Evolutionary conservation across 2,329 filamentous ascomycete species (phyloP).

Genomic region (Ilyonectria robusta): DNA sequence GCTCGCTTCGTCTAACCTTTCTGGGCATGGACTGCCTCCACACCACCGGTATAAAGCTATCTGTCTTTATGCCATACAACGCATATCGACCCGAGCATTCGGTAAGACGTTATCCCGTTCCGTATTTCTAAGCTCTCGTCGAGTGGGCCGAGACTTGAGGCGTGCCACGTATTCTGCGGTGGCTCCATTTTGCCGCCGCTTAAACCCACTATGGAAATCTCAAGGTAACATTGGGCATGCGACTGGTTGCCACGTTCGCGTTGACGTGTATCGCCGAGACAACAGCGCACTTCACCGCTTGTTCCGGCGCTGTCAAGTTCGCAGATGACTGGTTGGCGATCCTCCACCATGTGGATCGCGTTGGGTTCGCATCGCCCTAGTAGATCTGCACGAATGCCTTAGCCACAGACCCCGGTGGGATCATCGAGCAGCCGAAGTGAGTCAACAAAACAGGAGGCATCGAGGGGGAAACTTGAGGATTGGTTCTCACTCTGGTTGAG

Average conservation of each 20-base stretch:
- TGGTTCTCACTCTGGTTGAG: slow-evolving; percentile 2
- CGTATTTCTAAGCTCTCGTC: background rate
- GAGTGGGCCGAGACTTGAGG: background rate
- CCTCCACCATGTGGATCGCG: background rate
- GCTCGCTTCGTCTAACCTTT: no score
- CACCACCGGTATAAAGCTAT: no score
- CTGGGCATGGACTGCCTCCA: no score
- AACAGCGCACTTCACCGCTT: slow-evolving; percentile 1
- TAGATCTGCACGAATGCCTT: slow-evolving; percentile 26
- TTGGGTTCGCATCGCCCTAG: slow-evolving; percentile 2
- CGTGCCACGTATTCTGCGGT: background rate
- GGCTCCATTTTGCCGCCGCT: background rate
- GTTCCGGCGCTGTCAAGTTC: background rate
- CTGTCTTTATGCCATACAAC: no score
- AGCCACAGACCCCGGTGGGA: slow-evolving; percentile 22
- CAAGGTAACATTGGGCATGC: background rate
- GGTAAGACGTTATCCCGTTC: background rate
- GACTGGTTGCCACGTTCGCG: background rate
- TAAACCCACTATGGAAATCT: background rate
- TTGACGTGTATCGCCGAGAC: background rate
- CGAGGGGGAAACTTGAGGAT: background rate
- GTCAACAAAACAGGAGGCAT: slow-evolving; percentile 19
- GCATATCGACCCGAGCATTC: background rate
- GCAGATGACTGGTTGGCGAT: background rate
- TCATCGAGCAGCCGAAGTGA: slow-evolving; percentile 26